phyloP scores from a whole-genome alignment of 139 green algal genomes.

The Tetradesmus obliquus region DNA sequence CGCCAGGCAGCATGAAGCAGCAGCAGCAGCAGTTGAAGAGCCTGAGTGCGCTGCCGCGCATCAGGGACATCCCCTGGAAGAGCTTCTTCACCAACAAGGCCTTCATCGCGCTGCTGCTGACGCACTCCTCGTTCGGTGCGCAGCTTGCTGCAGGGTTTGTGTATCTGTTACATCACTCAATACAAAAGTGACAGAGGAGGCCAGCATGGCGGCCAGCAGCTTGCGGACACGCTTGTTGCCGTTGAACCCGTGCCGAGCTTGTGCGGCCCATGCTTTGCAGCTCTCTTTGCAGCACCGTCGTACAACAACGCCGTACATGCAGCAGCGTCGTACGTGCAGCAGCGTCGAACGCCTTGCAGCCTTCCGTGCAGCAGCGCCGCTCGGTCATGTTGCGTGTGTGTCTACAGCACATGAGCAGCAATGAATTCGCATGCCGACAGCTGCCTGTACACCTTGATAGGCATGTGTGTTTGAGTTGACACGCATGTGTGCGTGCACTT shows the following conservation, averaged over 20 bases:
- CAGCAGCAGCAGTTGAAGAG: conserved; percentile 18
- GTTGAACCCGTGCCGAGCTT: background rate
- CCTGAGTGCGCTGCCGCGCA: background rate
- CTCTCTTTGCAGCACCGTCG: too few species aligned
- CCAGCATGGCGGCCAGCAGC: too few species aligned
- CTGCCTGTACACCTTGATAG: background rate
- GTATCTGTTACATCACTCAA: too few species aligned
- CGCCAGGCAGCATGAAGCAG: conserved; percentile 11
- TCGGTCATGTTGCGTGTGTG: too few species aligned
- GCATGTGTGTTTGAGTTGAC: too few species aligned
- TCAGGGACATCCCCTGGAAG: conserved; percentile 69
- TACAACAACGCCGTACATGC: too few species aligned
- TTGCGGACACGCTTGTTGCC: background rate
- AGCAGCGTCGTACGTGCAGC: too few species aligned
- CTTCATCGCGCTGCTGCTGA: conserved; percentile 63
- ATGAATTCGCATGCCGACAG: background rate
- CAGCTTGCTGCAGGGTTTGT: background rate
- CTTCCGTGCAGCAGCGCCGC: too few species aligned
- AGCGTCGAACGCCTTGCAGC: too few species aligned
- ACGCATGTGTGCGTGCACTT: background rate
- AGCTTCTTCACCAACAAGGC: conserved; percentile 61
- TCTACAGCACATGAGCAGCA: too few species aligned
- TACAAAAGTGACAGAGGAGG: too few species aligned
- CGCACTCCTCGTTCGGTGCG: conserved; percentile 59
- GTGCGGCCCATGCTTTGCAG: too few species aligned